Evolutionary conservation across 2,329 filamentous ascomycete genomes (phyloP).

Genomic region (Aspergillus unguis): DNA sequence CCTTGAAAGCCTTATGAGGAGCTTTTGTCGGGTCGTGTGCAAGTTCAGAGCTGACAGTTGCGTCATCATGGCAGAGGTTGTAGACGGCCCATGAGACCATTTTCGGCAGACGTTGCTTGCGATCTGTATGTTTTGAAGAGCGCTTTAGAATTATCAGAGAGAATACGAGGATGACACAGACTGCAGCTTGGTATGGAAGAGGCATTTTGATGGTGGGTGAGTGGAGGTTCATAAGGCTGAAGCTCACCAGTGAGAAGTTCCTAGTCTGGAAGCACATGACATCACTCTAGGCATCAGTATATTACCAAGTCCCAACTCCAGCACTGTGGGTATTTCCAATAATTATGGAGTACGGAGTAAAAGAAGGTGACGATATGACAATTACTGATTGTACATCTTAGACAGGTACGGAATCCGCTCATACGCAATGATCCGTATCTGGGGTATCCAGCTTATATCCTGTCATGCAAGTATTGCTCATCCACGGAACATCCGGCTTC

Average conservation of each 20-base stretch:
- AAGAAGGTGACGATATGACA: no score
- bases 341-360: no score
- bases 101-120: background rate
- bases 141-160: background rate
- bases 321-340: no score
- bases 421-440: no score
- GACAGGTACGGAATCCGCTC: no score
- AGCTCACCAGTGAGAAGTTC: background rate
- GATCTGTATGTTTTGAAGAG: background rate
- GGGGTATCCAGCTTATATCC: no score
- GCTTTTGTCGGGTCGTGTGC: conserved; percentile 52
- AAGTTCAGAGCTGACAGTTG: conserved; percentile 58
- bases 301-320: background rate
- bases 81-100: conserved; percentile 35
- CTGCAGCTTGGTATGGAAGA: background rate
- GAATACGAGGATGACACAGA: background rate
- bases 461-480: no score
- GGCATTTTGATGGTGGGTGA: background rate
- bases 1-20: conserved; percentile 54
- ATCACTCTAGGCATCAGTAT: conserved; percentile 5
- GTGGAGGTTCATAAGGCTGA: background rate
- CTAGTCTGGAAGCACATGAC: background rate
- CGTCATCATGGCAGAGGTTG: conserved; percentile 50
- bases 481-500: no score
- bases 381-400: no score